Conservation (phyloP, 176 grass and related monocot genomes). For the Triticum turgidum region DNA sequence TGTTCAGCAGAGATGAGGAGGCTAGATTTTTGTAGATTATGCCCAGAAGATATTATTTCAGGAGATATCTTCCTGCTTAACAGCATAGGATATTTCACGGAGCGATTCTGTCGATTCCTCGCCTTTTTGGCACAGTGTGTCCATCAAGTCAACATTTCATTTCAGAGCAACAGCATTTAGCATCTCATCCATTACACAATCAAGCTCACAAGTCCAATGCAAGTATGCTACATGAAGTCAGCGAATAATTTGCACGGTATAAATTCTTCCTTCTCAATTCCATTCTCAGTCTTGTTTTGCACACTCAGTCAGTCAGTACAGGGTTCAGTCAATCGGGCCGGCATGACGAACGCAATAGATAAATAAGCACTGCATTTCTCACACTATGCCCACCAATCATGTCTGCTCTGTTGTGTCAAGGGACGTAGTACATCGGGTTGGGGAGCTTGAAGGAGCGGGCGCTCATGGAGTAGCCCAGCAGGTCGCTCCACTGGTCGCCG, state of each 20-base stretch:
- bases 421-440: conserved; percentile 36
- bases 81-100: no score
- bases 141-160: neutral
- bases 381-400: neutral
- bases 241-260: conserved; percentile 9
- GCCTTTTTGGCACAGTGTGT: no score
- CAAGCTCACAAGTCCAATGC: neutral
- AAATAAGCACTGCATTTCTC: conserved; percentile 34
- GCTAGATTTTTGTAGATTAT: no score
- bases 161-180: neutral
- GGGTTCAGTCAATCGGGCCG: neutral
- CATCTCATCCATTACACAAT: neutral
- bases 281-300: neutral
- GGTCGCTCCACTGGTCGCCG: no score
- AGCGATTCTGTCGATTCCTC: no score
- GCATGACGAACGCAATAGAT: neutral
- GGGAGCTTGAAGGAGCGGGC: no score
- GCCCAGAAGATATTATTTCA: no score
- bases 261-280: conserved; percentile 19
- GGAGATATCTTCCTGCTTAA: no score
- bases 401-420: conserved; percentile 12
- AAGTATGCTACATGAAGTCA: no score
- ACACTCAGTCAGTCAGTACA: conserved; percentile 20
- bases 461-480: no score
- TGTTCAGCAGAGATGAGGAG: no score